These are phyloP conservation scores for Podospora fimiseda DNA, from an alignment of 495 filamentous ascomycete genomes.

Conservation along the genomic window DNA sequence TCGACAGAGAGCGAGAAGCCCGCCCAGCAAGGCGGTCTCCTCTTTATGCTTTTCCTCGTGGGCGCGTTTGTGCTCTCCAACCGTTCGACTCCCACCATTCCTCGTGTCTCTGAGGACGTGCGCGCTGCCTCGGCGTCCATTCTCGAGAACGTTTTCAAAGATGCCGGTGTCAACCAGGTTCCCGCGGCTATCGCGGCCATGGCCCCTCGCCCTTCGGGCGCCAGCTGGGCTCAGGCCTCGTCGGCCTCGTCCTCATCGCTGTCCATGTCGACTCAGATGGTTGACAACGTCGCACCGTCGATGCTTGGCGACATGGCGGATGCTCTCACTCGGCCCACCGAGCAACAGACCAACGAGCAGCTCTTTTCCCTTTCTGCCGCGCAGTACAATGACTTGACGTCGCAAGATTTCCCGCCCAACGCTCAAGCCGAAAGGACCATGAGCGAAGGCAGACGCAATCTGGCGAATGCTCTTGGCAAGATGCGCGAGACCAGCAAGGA, in stretches of 20 bases:
- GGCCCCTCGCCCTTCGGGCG: constrained; percentile 45
- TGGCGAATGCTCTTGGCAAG: constrained; percentile 75
- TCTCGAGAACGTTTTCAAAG: constrained; percentile 80
- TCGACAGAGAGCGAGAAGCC: constrained; percentile 55
- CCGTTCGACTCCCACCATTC: constrained; percentile 59
- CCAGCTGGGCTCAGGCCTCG: constrained; percentile 40
- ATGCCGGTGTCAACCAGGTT: constrained; percentile 56
- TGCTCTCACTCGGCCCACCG: constrained; percentile 65
- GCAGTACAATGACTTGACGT: constrained; percentile 84
- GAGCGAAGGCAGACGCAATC: constrained; percentile 57
- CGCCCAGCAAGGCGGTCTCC: constrained; percentile 55
- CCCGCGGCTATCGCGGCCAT: constrained; percentile 40
- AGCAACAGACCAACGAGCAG: constrained; percentile 85
- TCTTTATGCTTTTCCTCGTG: constrained; percentile 86
- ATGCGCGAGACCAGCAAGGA: constrained; percentile 64
- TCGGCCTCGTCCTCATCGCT: constrained; percentile 32
- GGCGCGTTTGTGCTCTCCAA: constrained; percentile 95
- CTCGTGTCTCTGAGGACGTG: constrained; percentile 86
- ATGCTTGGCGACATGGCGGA: constrained; percentile 70
- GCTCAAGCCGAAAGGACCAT: constrained; percentile 40
- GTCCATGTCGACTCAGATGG: constrained; percentile 47
- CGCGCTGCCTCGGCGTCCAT: constrained; percentile 86
- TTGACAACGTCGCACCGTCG: constrained; percentile 52
- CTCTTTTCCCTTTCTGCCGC: constrained; percentile 76
- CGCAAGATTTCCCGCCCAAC: constrained; percentile 56